These are phyloP conservation scores for Sporobolomyces roseus DNA, from an alignment of 768 basidiomycete species.

Conservation along the genomic window DNA sequence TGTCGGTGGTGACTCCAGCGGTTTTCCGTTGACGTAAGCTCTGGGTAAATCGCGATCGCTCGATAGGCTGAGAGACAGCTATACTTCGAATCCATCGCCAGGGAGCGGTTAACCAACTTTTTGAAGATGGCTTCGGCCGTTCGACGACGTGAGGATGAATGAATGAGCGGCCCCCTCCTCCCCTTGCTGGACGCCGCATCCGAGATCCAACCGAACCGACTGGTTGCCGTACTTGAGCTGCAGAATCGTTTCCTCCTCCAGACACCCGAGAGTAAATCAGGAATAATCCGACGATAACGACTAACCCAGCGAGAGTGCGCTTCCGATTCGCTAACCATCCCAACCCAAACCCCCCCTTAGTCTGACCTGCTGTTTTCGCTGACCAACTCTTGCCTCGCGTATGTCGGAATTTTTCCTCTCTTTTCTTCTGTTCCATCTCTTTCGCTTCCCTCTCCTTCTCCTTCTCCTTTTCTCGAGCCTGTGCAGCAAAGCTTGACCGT, in stretches of 20 bases:
- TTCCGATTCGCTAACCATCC: neutral
- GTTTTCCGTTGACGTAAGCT: neutral
- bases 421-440: conserved; percentile 25
- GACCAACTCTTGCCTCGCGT: conserved; percentile 15
- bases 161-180: conserved; percentile 19
- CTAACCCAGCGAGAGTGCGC: neutral
- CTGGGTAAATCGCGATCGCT: neutral
- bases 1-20: neutral
- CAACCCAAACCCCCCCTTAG: neutral
- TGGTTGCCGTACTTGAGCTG: neutral
- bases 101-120: conserved; percentile 10
- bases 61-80: neutral
- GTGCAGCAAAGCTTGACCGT: conserved; percentile 18
- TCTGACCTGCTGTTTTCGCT: neutral
- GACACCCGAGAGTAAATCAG: conserved; percentile 10
- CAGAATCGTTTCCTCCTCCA: neutral
- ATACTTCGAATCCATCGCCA: conserved; percentile 8
- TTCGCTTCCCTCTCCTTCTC: conserved; percentile 29
- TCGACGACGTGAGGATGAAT: conserved; percentile 37
- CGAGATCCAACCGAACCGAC: neutral
- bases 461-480: conserved; percentile 36
- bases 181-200: neutral
- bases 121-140: conserved; percentile 1
- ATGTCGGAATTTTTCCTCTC: conserved; percentile 12
- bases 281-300: neutral